Evolutionary conservation across 2,329 filamentous ascomycete species (phyloP).

Genomic region (Arthrobotrys iridis): DNA sequence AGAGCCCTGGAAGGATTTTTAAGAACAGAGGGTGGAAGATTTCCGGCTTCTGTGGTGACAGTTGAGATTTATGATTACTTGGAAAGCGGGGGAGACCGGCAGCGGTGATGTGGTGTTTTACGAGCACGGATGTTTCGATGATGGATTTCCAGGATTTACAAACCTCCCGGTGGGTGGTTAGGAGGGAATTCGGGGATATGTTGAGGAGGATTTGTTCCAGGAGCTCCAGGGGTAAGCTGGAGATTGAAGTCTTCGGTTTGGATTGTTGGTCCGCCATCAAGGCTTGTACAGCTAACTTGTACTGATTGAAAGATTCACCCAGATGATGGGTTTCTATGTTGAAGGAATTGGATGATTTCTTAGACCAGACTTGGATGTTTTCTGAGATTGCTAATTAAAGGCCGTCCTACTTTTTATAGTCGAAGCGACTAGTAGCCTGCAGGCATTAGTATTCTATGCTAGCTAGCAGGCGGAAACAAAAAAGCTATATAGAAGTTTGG

Average conservation of each 20-base stretch:
- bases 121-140: slow-evolving; percentile 8
- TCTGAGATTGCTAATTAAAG: not conserved
- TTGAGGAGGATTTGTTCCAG: slow-evolving; percentile 25
- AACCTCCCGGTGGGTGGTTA: slow-evolving; percentile 5
- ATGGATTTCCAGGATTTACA: slow-evolving; percentile 15
- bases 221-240: not conserved
- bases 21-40: slow-evolving; percentile 6
- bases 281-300: not conserved
- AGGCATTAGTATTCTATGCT: too few relatives aligned
- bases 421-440: too few relatives aligned
- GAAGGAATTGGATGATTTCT: too few relatives aligned
- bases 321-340: not conserved
- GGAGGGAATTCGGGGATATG: not conserved
- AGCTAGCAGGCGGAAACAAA: too few relatives aligned
- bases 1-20: not conserved
- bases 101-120: slow-evolving; percentile 31
- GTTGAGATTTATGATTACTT: not conserved
- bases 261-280: not conserved
- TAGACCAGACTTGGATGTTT: not conserved
- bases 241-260: not conserved
- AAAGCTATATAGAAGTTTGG: not conserved
- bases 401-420: too few relatives aligned
- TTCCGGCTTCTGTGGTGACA: not conserved
- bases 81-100: not conserved
- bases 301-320: not conserved